phyloP scores from a whole-genome alignment of 768 basidiomycete species.

The Panellus pusillus region DNA sequence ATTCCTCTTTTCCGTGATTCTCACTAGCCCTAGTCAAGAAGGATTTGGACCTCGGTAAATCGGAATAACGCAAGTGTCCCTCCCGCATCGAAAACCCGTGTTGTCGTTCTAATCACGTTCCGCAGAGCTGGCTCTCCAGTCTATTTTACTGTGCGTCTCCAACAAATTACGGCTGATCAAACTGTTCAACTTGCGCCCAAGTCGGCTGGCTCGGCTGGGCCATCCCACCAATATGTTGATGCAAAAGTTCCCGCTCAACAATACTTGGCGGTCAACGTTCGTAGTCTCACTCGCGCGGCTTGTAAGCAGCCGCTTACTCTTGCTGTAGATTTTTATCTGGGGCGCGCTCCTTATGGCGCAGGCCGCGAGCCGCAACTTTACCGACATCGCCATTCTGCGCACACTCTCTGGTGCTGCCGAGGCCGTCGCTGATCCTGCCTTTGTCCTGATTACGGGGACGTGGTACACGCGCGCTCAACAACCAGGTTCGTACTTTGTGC shows the following conservation, averaged over 20 bases:
- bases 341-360: constrained; percentile 41
- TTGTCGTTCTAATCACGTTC: background rate
- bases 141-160: constrained; percentile 36
- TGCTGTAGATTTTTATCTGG: constrained; percentile 28
- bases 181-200: background rate
- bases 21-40: constrained; percentile 11
- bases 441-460: constrained; percentile 37
- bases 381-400: constrained; percentile 36
- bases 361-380: constrained; percentile 38
- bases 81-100: background rate
- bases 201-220: constrained; percentile 41
- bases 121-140: constrained; percentile 28
- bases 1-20: background rate
- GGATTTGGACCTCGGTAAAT: constrained; percentile 31
- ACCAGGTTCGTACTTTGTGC: constrained; percentile 24
- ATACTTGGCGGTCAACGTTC: constrained; percentile 40
- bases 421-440: constrained; percentile 27
- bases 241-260: constrained; percentile 38
- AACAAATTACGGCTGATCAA: background rate
- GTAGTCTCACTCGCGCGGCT: too few species aligned
- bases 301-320: too few species aligned
- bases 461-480: constrained; percentile 42
- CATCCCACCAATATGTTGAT: constrained; percentile 40
- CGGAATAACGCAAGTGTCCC: constrained; percentile 33
- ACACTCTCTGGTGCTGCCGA: constrained; percentile 38